These are phyloP conservation scores for Forsythia viridissima DNA, from an alignment of 257 asterid genomes.

Conservation along the genomic window DNA sequence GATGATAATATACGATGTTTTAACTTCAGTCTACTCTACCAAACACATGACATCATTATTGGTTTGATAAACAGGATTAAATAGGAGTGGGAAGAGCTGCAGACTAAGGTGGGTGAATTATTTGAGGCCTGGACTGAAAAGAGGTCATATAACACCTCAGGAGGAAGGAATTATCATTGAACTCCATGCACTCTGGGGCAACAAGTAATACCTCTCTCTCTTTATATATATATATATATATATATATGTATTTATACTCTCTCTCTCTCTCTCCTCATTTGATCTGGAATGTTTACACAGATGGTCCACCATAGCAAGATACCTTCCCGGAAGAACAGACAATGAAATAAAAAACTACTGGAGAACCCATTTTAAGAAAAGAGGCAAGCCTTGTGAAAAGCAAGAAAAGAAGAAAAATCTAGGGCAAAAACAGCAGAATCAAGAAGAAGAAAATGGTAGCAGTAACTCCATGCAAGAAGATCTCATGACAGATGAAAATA, in stretches of 20 bases:
- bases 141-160: conserved; percentile 49
- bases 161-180: conserved; percentile 55
- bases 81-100: conserved; percentile 58
- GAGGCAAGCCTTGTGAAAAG: conserved; percentile 3
- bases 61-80: conserved; percentile 33
- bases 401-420: conserved; percentile 10
- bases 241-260: too few relatives aligned
- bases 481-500: too few relatives aligned
- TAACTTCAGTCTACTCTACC: too few relatives aligned
- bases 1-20: too few relatives aligned
- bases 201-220: conserved; percentile 34
- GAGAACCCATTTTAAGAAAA: conserved; percentile 57
- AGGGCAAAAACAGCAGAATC: background rate
- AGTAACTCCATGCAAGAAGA: too few relatives aligned
- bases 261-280: too few relatives aligned
- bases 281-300: conserved; percentile 6
- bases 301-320: conserved; percentile 61
- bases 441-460: background rate
- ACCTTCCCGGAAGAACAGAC: conserved; percentile 60
- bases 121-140: conserved; percentile 57
- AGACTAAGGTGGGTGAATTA: conserved; percentile 67
- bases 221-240: too few relatives aligned
- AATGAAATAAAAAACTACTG: conserved; percentile 62
- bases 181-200: conserved; percentile 61
- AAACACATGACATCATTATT: too few relatives aligned